Evolutionary conservation across 441 rosid genomes (phyloP), one percentile per base, ranked within the genome.

Genomic region (Flueggea neowawraea): DNA sequence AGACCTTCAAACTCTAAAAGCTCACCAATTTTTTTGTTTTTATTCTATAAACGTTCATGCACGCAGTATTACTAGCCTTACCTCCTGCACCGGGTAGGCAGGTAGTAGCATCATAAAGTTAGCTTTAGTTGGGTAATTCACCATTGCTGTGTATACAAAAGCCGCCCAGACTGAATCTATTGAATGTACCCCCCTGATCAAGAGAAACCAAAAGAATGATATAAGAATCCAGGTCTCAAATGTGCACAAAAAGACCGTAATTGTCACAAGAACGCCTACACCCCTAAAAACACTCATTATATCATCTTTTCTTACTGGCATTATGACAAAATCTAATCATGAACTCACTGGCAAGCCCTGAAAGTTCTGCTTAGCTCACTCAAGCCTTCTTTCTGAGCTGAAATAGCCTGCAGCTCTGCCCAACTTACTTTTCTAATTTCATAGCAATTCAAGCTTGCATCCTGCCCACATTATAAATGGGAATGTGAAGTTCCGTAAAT

Each of bases 51-150:
- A 8, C 14, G 45, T 8, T 28, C 51, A 2, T 54, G 61, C 49
- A 61, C 10, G 31, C 28, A 52, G n/a, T 39, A 69, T 6, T 22
- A 15, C 15, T 16, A 61, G 51, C 59, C 61, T 44, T 60, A 80
- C 96, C 83, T 86, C 68, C 62, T 77, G 73, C 54, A 89, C 96
- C 3, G 90, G 96, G 69, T 82, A 83, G 43, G 82, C 96, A 64
- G 92, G 93, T 16, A 89, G 73, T 28, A 82, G 92, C 75, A 64
- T 86, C 89, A 89, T 63, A 79, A 89, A 89, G 65, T 80, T 80
- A 61, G 90, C 92, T 60, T 84, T 73, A 4, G 83, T 86, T 22
- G 96, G 89, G 44, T 86, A 89, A 72, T 89, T 89, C 80, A 82
- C 84, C 92, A 86, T 89, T 52, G 90, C 85, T 39, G 92, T 78